These are phyloP conservation scores for Wickerhamomyces xylosicus DNA, from an alignment of 805 yeast genomes.

Conservation along the genomic window DNA sequence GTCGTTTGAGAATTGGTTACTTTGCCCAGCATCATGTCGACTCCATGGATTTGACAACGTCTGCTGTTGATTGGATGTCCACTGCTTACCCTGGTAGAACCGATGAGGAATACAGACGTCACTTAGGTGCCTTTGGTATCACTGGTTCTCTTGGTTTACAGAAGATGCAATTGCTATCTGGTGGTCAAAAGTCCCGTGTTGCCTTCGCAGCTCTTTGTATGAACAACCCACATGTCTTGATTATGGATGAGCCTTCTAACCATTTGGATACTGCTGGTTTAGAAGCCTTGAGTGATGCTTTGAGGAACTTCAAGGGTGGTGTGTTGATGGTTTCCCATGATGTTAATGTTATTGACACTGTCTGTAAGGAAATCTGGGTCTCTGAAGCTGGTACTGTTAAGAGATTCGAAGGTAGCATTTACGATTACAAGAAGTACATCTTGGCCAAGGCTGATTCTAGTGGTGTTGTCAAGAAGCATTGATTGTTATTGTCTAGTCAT, in stretches of 20 bases:
- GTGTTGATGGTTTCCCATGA: constrained; percentile 97
- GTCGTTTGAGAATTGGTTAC: constrained; percentile 86
- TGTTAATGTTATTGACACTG: constrained; percentile 79
- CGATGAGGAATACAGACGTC: constrained; percentile 95
- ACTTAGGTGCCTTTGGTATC: constrained; percentile 93
- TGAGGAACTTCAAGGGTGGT: constrained; percentile 87
- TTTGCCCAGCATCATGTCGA: constrained; percentile 99
- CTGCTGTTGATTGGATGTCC: constrained; percentile 94
- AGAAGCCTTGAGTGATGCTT: constrained; percentile 89
- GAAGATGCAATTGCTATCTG: constrained; percentile 81
- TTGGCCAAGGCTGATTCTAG: constrained; percentile 64
- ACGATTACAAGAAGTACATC: constrained; percentile 85
- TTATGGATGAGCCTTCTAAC: constrained; percentile 96
- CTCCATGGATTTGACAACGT: constrained; percentile 77
- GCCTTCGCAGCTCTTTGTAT: constrained; percentile 95
- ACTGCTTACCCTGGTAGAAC: constrained; percentile 82
- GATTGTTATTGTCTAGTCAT: too few species aligned
- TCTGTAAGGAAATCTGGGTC: constrained; percentile 93
- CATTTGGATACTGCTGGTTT: constrained; percentile 97
- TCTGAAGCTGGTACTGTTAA: constrained; percentile 77
- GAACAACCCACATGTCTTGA: constrained; percentile 80
- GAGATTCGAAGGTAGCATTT: constrained; percentile 72
- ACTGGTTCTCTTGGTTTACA: constrained; percentile 91
- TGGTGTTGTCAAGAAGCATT: constrained; percentile 90
- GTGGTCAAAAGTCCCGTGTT: constrained; percentile 97